Conservation (phyloP, 768 basidiomycete species). For the Trametes villosa region DNA sequence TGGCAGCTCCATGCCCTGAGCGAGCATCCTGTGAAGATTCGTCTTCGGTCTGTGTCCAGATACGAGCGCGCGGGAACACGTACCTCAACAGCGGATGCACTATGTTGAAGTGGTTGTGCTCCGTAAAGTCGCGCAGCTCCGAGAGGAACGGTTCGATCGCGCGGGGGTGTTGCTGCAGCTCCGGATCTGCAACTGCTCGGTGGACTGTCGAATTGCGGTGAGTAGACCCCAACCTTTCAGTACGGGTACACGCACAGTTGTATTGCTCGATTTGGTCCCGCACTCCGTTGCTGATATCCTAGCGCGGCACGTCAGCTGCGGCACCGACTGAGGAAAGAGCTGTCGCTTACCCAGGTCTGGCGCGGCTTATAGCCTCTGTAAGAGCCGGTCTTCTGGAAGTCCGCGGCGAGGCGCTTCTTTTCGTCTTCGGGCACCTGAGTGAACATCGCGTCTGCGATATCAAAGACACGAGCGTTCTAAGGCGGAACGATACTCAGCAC, state of each 20-base stretch:
- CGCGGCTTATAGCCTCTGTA: slow-evolving; percentile 61
- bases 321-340: no score
- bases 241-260: slow-evolving; percentile 44
- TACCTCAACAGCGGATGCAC: slow-evolving; percentile 35
- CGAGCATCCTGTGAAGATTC: slow-evolving; percentile 35
- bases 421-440: slow-evolving; percentile 39
- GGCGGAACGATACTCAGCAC: no score
- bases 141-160: slow-evolving; percentile 35
- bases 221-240: not conserved
- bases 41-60: not conserved
- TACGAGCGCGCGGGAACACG: not conserved
- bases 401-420: slow-evolving; percentile 34
- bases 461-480: slow-evolving; percentile 40
- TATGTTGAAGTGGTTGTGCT: slow-evolving; percentile 35
- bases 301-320: not conserved
- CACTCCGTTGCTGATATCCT: slow-evolving; percentile 68
- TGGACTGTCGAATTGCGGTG: slow-evolving; percentile 29
- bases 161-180: slow-evolving; percentile 32
- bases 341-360: slow-evolving; percentile 51
- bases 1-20: slow-evolving; percentile 48
- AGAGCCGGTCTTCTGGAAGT: slow-evolving; percentile 45
- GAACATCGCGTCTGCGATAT: slow-evolving; percentile 42
- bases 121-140: slow-evolving; percentile 34
- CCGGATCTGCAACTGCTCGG: slow-evolving; percentile 38
- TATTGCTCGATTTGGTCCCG: slow-evolving; percentile 68